Base-by-base conservation (phyloP, 306 rosid species). In the Chamaecrista fasciculata region DNA sequence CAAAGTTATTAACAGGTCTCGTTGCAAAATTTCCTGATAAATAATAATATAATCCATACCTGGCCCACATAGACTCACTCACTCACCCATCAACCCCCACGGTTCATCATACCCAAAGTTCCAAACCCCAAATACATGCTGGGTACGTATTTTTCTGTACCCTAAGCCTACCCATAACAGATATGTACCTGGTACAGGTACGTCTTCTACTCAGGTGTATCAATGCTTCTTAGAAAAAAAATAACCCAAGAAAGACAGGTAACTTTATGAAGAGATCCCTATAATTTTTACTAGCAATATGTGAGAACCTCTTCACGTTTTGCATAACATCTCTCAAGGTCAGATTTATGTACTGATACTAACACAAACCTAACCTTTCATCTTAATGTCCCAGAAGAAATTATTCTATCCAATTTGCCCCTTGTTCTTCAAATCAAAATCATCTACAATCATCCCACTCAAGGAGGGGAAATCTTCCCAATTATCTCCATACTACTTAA, bases 241-340 rank as follows among this genome's bases (percentile, higher is more conserved):
- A 71, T 47, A 57, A 53, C 43, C 36, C n/a, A n/a, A n/a, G n/a
- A n/a, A n/a, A 48, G 15, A 56, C 0, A 55, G 15, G 11, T 12
- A n/a, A 33, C 62, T 6, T 29, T 56, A 26, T 57, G 42, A 31
- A 57, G 63, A 26, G 21, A 26, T 24, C 49, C 51, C 36, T 39
- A 66, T 53, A 57, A 52, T 40, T 21, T 14, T 49, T 59, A 66
- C 65, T 39, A 66, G 29, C 36, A 55, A 42, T 37, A 55, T 68
- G 18, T 20, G 21, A 47, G 53, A 58, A 75, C 26, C 67, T 59
- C 62, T 42, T 18, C 51, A 55, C 5, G 31, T 37, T 73, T 55
- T 37, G n/a, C 26, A 34, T 34, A 29, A 55, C 65, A 67, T 72
- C 50, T 76, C 64, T 68, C 21, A 52, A 61, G 19, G 49, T 59